These are phyloP conservation scores for Apiospora rasikravindrae DNA, from an alignment of 2,329 filamentous ascomycete species.

Conservation along the genomic window DNA sequence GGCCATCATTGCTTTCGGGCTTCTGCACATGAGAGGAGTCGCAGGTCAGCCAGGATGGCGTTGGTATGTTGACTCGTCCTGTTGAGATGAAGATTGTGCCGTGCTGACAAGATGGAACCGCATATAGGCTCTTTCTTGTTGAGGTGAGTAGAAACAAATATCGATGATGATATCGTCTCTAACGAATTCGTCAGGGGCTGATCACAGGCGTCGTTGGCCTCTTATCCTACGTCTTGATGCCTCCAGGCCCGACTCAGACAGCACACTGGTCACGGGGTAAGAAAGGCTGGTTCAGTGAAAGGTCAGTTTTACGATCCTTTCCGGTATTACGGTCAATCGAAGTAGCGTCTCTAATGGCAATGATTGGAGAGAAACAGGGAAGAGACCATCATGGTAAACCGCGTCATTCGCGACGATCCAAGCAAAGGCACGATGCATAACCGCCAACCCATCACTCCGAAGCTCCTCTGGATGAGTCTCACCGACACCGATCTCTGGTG, in stretches of 20 bases:
- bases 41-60: conserved; percentile 45
- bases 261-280: conserved; percentile 62
- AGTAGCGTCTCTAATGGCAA: conserved; percentile 51
- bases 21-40: conserved; percentile 45
- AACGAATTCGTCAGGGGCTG: conserved; percentile 27
- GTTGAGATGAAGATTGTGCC: not conserved
- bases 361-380: conserved; percentile 61
- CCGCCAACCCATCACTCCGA: conserved; percentile 55
- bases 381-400: conserved; percentile 62
- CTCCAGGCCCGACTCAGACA: conserved; percentile 54
- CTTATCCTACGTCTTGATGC: conserved; percentile 57
- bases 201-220: conserved; percentile 48
- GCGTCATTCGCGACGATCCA: conserved; percentile 61
- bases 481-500: conserved; percentile 60
- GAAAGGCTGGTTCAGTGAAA: conserved; percentile 63
- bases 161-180: too few species aligned
- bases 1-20: conserved; percentile 38
- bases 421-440: conserved; percentile 64
- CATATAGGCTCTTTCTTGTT: conserved; percentile 55
- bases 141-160: conserved; percentile 53
- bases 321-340: not conserved
- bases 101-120: too few species aligned
- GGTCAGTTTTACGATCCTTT: conserved; percentile 28
- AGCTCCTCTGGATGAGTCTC: conserved; percentile 53
- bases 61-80: conserved; percentile 39